Evolutionary conservation across 169 alveolate species (phyloP).

Genomic region (Pseudocohnilembus persalinus): DNA sequence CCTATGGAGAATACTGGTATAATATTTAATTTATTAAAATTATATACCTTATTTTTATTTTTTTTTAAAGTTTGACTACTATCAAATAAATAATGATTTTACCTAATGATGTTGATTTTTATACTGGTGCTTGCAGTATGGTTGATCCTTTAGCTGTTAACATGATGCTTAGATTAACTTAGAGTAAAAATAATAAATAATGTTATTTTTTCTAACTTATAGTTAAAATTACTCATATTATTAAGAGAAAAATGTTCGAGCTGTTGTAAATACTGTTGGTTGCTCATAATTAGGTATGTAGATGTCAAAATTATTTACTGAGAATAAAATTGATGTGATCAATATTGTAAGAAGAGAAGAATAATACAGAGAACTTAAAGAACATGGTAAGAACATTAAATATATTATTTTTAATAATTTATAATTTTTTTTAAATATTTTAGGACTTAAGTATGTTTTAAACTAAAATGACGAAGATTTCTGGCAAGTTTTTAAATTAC

Average conservation of each 20-base stretch:
- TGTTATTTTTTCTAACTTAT: too few species aligned
- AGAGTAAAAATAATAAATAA: too few species aligned
- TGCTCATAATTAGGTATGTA: constrained; percentile 70
- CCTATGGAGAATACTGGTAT: constrained; percentile 55
- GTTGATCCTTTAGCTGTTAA: constrained; percentile 79
- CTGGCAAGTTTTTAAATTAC: constrained; percentile 43
- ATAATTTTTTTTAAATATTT: too few species aligned
- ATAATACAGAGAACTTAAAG: constrained; percentile 52
- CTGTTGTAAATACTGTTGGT: constrained; percentile 75
- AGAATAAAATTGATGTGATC: constrained; percentile 50
- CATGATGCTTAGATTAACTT: constrained; percentile 44
- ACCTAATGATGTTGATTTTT: constrained; percentile 42
- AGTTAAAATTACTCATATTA: too few species aligned
- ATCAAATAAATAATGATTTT: constrained; percentile 39
- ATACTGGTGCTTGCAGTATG: constrained; percentile 58
- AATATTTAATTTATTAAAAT: too few species aligned
- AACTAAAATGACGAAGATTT: constrained; percentile 55
- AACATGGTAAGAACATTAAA: constrained; percentile 28
- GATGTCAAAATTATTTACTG: constrained; percentile 53
- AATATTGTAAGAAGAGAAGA: constrained; percentile 71
- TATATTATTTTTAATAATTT: too few species aligned
- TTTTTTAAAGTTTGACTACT: constrained; percentile 20
- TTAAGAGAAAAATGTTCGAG: constrained; percentile 51
- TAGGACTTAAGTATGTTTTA: constrained; percentile 55
- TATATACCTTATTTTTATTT: too few species aligned